Conservation (phyloP, 2,329 filamentous ascomycete genomes). For the Dryadomyces quercus-mongolicae region DNA sequence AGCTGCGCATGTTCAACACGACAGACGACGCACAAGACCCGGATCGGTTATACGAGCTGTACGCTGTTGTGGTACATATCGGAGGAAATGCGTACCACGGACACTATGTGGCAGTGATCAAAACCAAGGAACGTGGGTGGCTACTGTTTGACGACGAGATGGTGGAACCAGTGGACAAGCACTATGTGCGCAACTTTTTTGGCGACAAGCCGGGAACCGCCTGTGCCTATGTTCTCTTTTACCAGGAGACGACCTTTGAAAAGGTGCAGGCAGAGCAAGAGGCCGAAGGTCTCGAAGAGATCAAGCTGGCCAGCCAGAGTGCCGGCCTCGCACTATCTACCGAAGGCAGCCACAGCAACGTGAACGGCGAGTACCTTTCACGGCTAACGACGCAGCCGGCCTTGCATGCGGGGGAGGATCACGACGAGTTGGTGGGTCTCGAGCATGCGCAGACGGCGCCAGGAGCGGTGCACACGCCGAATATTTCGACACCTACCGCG, state of each 20-base stretch:
- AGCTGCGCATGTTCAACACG: constrained; percentile 93
- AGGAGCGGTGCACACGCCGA: constrained; percentile 15
- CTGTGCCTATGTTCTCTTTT: constrained; percentile 94
- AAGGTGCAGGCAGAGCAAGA: constrained; percentile 68
- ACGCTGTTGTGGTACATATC: constrained; percentile 94
- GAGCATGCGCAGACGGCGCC: constrained; percentile 58
- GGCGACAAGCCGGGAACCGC: constrained; percentile 84
- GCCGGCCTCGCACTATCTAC: constrained; percentile 36
- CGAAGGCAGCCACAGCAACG: constrained; percentile 21
- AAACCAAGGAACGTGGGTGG: constrained; percentile 93
- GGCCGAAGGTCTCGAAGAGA: constrained; percentile 58
- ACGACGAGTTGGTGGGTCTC: constrained; percentile 43
- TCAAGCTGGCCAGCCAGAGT: constrained; percentile 41
- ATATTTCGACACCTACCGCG: constrained; percentile 13
- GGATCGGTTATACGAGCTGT: constrained; percentile 89
- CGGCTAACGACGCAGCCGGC: constrained; percentile 37
- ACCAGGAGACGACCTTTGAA: constrained; percentile 74
- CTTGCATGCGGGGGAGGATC: constrained; percentile 26
- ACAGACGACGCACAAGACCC: constrained; percentile 91
- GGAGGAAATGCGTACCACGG: constrained; percentile 94
- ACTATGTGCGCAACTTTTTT: constrained; percentile 94
- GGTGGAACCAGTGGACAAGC: constrained; percentile 95
- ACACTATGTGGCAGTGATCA: constrained; percentile 96
- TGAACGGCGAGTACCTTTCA: constrained; percentile 26
- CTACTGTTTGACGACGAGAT: constrained; percentile 95